phyloP scores from a whole-genome alignment of 495 filamentous ascomycete species.

The Tuber microsphaerosporum region DNA sequence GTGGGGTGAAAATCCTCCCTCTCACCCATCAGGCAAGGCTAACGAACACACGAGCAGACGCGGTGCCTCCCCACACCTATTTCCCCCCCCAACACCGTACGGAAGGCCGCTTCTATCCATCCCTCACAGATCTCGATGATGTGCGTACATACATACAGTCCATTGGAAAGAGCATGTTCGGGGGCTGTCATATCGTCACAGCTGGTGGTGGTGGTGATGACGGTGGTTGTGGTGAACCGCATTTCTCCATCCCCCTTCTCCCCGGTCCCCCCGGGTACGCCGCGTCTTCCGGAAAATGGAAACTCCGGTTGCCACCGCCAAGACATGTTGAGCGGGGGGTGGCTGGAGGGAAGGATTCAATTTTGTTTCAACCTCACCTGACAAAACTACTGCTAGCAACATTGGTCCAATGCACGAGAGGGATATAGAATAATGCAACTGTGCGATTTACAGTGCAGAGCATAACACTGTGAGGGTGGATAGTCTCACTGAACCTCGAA shows the following conservation, averaged over 20 bases:
- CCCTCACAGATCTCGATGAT: not conserved
- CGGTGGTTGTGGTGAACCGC: not conserved
- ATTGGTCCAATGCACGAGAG: not conserved
- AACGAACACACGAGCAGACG: not conserved
- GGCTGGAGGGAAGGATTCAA: not conserved
- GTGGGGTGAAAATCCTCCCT: not conserved
- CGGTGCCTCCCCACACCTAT: not conserved
- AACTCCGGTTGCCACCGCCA: not conserved
- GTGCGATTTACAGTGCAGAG: not conserved
- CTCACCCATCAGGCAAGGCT: not conserved
- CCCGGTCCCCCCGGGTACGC: not conserved
- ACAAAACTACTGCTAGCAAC: not conserved
- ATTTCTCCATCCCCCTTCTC: not conserved
- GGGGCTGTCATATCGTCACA: not conserved
- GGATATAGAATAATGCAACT: not conserved
- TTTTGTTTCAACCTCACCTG: not conserved
- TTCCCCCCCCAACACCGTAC: not conserved
- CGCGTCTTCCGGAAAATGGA: constrained; percentile 2
- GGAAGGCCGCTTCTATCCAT: not conserved
- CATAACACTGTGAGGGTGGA: not conserved
- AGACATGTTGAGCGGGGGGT: not conserved
- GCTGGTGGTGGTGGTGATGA: not conserved
- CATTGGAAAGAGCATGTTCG: not conserved
- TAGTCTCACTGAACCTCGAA: not conserved
- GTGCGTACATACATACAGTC: not conserved